Evolutionary conservation across 2,329 filamentous ascomycete genomes (phyloP), one percentile per base, ranked within the genome.

Genomic region (Pyricularia grisea): DNA sequence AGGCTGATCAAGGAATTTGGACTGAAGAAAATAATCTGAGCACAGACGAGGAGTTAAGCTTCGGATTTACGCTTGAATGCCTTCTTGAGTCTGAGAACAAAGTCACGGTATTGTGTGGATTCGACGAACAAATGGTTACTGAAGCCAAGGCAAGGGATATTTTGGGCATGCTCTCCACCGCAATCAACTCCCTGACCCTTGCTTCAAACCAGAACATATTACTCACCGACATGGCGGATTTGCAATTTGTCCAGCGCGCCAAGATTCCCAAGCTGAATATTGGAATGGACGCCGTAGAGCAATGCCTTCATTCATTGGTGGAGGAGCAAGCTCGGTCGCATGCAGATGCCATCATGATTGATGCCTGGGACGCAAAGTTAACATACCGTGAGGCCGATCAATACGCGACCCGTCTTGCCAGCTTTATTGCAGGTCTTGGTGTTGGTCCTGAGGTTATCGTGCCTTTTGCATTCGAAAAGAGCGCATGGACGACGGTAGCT

Each of bases 381-480:
- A 76, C 76, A 1, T 77, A 78, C 67, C 69, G 68, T 11, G 71
- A 77, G 67, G 69, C 79, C 23, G 74, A 76, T 65, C 12, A 28
- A 67, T 80, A 92, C 0, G 75, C 82, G 2, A 42, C 20, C 27
- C 64, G 64, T 2, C 64, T 66, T 76, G 82, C 14, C 64, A 27
- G 14, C 31, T 23, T 36, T 3, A 33, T 66, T 1, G 28, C 33
- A 33, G 30, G 33, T 17, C n/a, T 66, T 9, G 86, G 86, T 0
- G 80, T 87, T 0, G 77, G 79, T 0, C 80, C 82, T 0, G 84
- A 86, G 12, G 81, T 85, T 5, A 79, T 66, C 17, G 60, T 63
- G 14, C 60, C 60, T 14, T 63, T 63, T 28, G 60, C 60, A 6
- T 36, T 66, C 6, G 65, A 66, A 12, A 66, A 66, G 25, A 36